phyloP scores from a whole-genome alignment of 805 yeast species.

The Candida anglica region DNA sequence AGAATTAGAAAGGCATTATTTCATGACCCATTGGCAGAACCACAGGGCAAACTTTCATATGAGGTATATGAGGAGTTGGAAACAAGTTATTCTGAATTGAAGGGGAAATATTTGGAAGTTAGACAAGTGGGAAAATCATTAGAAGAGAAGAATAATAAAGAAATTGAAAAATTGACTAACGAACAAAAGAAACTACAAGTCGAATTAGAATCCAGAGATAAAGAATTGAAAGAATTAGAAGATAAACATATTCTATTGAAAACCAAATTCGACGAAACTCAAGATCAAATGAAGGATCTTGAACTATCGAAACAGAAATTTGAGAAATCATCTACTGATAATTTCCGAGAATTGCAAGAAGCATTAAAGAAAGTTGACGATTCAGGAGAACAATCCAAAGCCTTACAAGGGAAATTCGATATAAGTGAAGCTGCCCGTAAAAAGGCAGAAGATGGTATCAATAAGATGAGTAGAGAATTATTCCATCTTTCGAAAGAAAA shows the following conservation, averaged over 20 bases:
- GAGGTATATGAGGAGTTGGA: constrained; percentile 52
- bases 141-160: constrained; percentile 15
- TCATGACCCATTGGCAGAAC: constrained; percentile 72
- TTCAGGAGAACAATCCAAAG: constrained; percentile 21
- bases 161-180: constrained; percentile 13
- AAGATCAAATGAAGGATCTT: constrained; percentile 16
- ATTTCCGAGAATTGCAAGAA: constrained; percentile 28
- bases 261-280: constrained; percentile 16
- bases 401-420: constrained; percentile 27
- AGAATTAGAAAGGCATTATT: constrained; percentile 69
- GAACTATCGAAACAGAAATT: constrained; percentile 28
- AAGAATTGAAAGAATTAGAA: constrained; percentile 15
- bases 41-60: constrained; percentile 60
- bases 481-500: constrained; percentile 61
- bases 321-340: constrained; percentile 23
- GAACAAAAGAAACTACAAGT: constrained; percentile 11
- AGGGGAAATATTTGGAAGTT: constrained; percentile 17
- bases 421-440: constrained; percentile 41
- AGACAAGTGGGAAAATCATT: constrained; percentile 12
- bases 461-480: constrained; percentile 84
- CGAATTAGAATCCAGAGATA: constrained; percentile 7
- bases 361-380: constrained; percentile 20
- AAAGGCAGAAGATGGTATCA: constrained; percentile 81
- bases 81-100: constrained; percentile 24
- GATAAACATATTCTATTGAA: constrained; percentile 16